phyloP scores from a whole-genome alignment of 768 basidiomycete genomes.

The Auriscalpium microsporum region DNA sequence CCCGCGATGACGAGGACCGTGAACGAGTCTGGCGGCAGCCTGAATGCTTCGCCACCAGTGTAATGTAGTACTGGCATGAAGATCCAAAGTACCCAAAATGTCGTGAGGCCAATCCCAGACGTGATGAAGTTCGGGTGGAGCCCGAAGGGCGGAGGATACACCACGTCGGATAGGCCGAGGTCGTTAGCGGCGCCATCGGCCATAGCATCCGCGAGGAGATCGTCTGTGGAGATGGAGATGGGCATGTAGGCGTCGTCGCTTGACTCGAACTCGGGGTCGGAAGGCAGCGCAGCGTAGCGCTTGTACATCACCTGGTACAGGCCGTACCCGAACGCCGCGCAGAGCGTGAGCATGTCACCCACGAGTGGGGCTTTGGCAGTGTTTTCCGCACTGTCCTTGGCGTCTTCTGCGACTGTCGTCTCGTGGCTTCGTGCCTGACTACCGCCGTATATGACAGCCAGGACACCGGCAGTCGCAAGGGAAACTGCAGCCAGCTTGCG shows the following conservation, averaged over 20 bases:
- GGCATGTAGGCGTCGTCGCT: slow-evolving; percentile 35
- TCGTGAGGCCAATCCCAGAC: slow-evolving; percentile 70
- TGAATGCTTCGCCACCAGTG: slow-evolving; percentile 55
- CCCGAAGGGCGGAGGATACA: slow-evolving; percentile 69
- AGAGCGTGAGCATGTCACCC: slow-evolving; percentile 67
- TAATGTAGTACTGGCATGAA: slow-evolving; percentile 70
- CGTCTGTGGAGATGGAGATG: slow-evolving; percentile 33
- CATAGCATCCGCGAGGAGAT: slow-evolving; percentile 16
- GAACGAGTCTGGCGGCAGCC: slow-evolving; percentile 42
- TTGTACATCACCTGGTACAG: slow-evolving; percentile 85
- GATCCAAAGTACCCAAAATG: slow-evolving; percentile 68
- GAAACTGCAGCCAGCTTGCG: slow-evolving; percentile 62
- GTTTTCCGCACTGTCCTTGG: slow-evolving; percentile 6
- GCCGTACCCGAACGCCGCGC: slow-evolving; percentile 65
- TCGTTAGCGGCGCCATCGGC: slow-evolving; percentile 4
- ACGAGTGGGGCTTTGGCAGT: slow-evolving; percentile 46
- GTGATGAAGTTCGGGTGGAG: slow-evolving; percentile 80
- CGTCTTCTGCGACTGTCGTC: slow-evolving; percentile 19
- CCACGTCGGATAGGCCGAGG: slow-evolving; percentile 22
- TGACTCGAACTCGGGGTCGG: slow-evolving; percentile 44
- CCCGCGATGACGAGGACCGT: slow-evolving; percentile 49
- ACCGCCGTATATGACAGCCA: slow-evolving; percentile 76
- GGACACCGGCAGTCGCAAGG: slow-evolving; percentile 74
- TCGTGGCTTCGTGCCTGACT: background rate
- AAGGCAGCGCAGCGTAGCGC: slow-evolving; percentile 61